These are phyloP conservation scores for Tylopilus sp. DNA, from an alignment of 768 basidiomycete genomes.

Conservation along the genomic window DNA sequence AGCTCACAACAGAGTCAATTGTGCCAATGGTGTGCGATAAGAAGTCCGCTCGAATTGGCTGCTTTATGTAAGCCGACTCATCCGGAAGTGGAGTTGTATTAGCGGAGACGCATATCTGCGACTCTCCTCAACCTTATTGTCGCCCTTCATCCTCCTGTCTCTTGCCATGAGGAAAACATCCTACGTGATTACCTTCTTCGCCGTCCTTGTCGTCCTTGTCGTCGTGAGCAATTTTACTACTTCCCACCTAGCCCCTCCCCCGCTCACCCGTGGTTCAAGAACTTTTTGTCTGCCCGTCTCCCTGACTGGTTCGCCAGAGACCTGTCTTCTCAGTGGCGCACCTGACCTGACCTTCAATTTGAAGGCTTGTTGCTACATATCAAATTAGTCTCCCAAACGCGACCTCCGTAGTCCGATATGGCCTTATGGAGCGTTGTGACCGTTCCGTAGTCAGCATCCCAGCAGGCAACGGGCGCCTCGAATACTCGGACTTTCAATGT, in stretches of 20 bases:
- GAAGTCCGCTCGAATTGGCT: not conserved
- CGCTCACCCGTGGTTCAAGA: conserved; percentile 36
- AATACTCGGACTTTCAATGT: conserved; percentile 58
- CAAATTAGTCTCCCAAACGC: conserved; percentile 42
- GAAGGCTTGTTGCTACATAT: conserved; percentile 40
- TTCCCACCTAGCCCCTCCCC: not conserved
- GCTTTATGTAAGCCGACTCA: conserved; percentile 8
- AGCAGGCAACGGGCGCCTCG: conserved; percentile 39
- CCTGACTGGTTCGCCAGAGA: conserved; percentile 58
- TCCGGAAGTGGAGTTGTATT: not conserved
- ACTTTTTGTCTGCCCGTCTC: conserved; percentile 50
- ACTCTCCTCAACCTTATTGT: not conserved
- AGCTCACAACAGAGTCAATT: conserved; percentile 8
- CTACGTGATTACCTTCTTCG: conserved; percentile 61
- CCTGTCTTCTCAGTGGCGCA: conserved; percentile 14
- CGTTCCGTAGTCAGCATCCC: conserved; percentile 48
- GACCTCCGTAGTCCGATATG: conserved; percentile 52
- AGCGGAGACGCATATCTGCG: not conserved
- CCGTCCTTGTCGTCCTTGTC: conserved; percentile 46
- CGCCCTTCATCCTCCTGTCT: not conserved
- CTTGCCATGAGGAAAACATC: conserved; percentile 62
- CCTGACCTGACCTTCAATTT: conserved; percentile 26
- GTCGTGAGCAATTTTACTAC: conserved; percentile 43
- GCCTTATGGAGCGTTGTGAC: conserved; percentile 57
- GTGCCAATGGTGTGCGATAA: conserved; percentile 20